Evolutionary conservation across 139 green algal genomes (phyloP).

Genomic region (Closterium sp.): DNA sequence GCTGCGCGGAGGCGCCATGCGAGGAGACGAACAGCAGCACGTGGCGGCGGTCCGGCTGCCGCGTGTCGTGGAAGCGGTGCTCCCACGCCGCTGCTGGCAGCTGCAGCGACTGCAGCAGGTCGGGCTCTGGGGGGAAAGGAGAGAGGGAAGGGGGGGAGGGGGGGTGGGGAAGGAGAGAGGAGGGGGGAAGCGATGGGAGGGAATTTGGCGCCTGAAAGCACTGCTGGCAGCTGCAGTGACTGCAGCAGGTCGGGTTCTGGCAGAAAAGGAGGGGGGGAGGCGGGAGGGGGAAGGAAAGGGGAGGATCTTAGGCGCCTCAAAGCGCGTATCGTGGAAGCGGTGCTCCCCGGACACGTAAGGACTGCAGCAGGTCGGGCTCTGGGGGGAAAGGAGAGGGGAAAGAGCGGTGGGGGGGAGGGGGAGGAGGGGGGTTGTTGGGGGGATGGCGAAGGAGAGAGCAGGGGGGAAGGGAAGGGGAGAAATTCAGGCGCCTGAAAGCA

Average conservation of each 20-base stretch:
- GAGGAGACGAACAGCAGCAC: conserved; percentile 35
- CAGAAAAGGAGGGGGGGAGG: neutral
- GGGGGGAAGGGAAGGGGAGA: too few species aligned
- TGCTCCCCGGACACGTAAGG: too few species aligned
- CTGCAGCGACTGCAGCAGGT: conserved; percentile 25
- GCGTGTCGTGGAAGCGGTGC: conserved; percentile 20
- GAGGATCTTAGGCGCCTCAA: too few species aligned
- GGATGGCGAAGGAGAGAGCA: too few species aligned
- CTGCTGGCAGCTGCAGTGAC: conserved; percentile 24
- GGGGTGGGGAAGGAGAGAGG: too few species aligned
- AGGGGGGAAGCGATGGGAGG: too few species aligned
- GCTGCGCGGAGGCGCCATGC: neutral
- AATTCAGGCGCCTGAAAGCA: too few species aligned
- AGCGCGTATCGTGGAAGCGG: conserved; percentile 10
- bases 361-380: neutral
- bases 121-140: conserved; percentile 28
- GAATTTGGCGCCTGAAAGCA: too few species aligned
- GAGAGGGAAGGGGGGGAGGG: neutral
- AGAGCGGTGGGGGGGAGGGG: too few species aligned
- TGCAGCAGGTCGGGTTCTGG: conserved; percentile 24
- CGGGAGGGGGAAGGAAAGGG: too few species aligned
- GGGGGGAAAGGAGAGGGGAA: too few species aligned
- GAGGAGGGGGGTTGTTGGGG: too few species aligned
- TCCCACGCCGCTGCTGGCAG: conserved; percentile 33
- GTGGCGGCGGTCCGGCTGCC: conserved; percentile 22